A percentile compares a stretch with the other conserved stretches of the same genome.
phyloP scores from a whole-genome alignment of 805 yeast genomes.

The Isabelozyma gotoi region DNA sequence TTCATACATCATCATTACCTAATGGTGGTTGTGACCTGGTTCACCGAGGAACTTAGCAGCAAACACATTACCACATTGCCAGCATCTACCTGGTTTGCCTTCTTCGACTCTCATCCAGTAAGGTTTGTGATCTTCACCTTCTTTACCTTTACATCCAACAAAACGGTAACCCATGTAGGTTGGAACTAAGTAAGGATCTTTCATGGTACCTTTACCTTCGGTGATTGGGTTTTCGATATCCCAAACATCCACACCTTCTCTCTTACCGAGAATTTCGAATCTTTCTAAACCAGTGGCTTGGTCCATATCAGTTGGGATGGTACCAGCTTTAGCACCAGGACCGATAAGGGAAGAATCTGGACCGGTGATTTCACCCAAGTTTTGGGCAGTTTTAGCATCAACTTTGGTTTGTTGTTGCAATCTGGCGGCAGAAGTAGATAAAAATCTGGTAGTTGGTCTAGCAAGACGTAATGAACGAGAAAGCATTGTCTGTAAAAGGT shows the following conservation, averaged over 20 bases:
- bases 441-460: constrained; percentile 32
- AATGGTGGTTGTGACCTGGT: constrained; percentile 61
- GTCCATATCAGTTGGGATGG: constrained; percentile 89
- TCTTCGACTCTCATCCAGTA: constrained; percentile 91
- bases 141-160: constrained; percentile 93
- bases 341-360: constrained; percentile 75
- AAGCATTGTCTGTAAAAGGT: constrained; percentile 20
- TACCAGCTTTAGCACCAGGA: constrained; percentile 82
- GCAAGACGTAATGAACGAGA: constrained; percentile 37
- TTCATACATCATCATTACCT: too few relatives aligned
- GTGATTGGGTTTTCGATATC: constrained; percentile 86
- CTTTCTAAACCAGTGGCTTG: constrained; percentile 99
- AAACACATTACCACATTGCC: constrained; percentile 98
- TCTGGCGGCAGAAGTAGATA: constrained; percentile 31
- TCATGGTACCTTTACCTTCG: constrained; percentile 87
- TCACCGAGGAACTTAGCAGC: constrained; percentile 85
- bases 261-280: constrained; percentile 88
- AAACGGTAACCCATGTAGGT: constrained; percentile 91
- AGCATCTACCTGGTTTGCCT: constrained; percentile 86
- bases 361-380: constrained; percentile 76
- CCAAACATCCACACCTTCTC: constrained; percentile 93
- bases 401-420: constrained; percentile 24
- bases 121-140: constrained; percentile 85
- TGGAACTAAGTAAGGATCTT: constrained; percentile 86
- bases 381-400: constrained; percentile 60